phyloP scores from a whole-genome alignment of 306 rosid species.

The Luffa acutangula region DNA sequence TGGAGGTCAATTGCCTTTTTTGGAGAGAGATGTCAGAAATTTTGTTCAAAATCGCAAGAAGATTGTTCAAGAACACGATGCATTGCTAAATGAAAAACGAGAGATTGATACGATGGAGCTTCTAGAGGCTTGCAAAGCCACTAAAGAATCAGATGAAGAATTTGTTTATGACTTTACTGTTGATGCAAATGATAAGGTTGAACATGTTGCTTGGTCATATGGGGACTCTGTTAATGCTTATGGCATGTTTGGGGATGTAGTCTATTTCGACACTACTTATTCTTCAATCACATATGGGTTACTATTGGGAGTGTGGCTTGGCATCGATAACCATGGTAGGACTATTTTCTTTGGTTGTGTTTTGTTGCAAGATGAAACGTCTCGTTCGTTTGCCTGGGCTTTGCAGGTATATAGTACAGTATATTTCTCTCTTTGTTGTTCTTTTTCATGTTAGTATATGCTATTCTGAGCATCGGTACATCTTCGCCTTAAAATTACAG shows the following conservation, averaged over 20 bases:
- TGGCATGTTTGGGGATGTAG: slow-evolving; percentile 63
- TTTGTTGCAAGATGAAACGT: slow-evolving; percentile 83
- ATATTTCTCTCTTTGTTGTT: not conserved
- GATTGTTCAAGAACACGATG: slow-evolving; percentile 78
- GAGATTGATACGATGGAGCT: slow-evolving; percentile 77
- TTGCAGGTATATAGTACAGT: slow-evolving; percentile 50
- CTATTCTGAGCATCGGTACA: slow-evolving; percentile 17
- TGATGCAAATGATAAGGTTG: slow-evolving; percentile 72
- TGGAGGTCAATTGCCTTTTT: slow-evolving; percentile 82
- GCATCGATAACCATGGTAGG: slow-evolving; percentile 81
- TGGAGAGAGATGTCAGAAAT: slow-evolving; percentile 94
- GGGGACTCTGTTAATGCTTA: slow-evolving; percentile 55
- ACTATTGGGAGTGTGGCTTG: slow-evolving; percentile 92
- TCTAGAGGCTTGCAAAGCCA: slow-evolving; percentile 79
- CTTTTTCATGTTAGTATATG: not conserved
- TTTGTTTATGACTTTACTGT: slow-evolving; percentile 73
- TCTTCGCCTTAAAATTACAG: slow-evolving; percentile 37
- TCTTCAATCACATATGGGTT: slow-evolving; percentile 78
- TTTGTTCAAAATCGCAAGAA: slow-evolving; percentile 86
- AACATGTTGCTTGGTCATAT: slow-evolving; percentile 79
- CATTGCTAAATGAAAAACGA: slow-evolving; percentile 70
- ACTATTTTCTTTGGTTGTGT: slow-evolving; percentile 72
- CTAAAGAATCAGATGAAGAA: slow-evolving; percentile 55
- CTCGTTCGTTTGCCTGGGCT: slow-evolving; percentile 81
- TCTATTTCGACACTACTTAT: slow-evolving; percentile 63